Percentiles rank a stretch among this genome's conserved stretches.
These are phyloP conservation scores for Cercospora citrullina DNA, from an alignment of 2,329 filamentous ascomycete species.

Conservation along the genomic window DNA sequence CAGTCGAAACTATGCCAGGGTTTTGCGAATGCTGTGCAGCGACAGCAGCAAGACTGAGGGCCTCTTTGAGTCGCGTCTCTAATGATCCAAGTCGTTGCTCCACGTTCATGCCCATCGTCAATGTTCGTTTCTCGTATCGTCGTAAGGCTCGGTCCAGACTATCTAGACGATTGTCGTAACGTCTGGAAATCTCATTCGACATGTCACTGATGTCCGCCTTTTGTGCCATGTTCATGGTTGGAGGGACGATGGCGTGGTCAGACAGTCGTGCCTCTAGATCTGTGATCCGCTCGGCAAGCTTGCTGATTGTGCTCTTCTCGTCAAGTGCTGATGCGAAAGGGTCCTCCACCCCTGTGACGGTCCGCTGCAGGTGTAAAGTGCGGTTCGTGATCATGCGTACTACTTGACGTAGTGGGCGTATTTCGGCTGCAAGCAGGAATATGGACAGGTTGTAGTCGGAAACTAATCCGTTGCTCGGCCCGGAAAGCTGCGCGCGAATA, in stretches of 20 bases:
- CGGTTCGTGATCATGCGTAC: conserved; percentile 76
- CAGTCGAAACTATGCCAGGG: conserved; percentile 27
- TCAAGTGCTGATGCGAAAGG: conserved; percentile 26
- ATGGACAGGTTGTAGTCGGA: conserved; percentile 92
- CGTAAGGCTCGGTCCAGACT: conserved; percentile 84
- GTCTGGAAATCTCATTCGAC: conserved; percentile 58
- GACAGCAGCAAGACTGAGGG: conserved; percentile 76
- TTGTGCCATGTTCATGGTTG: conserved; percentile 32
- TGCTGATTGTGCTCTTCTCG: conserved; percentile 38
- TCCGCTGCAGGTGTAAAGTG: conserved; percentile 76
- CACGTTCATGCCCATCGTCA: conserved; percentile 71
- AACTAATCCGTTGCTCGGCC: conserved; percentile 81
- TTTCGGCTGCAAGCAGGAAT: conserved; percentile 82
- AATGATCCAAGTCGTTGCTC: conserved; percentile 73
- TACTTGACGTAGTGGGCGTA: conserved; percentile 78
- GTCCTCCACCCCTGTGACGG: conserved; percentile 52
- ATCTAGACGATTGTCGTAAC: conserved; percentile 79
- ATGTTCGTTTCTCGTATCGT: conserved; percentile 86
- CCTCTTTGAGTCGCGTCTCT: conserved; percentile 71
- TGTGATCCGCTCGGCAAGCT: conserved; percentile 33
- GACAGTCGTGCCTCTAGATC: conserved; percentile 37
- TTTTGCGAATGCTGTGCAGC: conserved; percentile 54
- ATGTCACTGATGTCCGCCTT: conserved; percentile 38
- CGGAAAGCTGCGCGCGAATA: conserved; percentile 76
- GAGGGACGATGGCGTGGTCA: conserved; percentile 29